phyloP scores from a whole-genome alignment of 805 yeast species.

The Suhomyces canberraensis region DNA sequence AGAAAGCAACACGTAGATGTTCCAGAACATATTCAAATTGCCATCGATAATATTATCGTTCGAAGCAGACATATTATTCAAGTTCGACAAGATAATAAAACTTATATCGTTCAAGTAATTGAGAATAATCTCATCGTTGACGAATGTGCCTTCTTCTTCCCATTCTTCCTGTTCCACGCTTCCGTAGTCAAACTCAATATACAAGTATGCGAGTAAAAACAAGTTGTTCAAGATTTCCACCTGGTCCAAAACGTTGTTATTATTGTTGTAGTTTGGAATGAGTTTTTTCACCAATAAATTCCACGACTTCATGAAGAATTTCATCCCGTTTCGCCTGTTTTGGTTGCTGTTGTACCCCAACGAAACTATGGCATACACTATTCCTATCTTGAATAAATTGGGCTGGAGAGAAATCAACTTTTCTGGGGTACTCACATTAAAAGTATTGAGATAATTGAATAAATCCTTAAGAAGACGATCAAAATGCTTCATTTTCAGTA shows the following conservation, averaged over 20 bases:
- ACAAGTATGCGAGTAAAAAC: constrained; percentile 42
- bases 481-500: constrained; percentile 15
- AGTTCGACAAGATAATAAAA: constrained; percentile 39
- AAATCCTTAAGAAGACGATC: constrained; percentile 20
- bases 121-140: constrained; percentile 46
- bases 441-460: constrained; percentile 20
- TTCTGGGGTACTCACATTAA: constrained; percentile 7
- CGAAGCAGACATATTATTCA: constrained; percentile 16
- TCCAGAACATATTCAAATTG: constrained; percentile 43
- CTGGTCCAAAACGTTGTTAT: constrained; percentile 25
- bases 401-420: constrained; percentile 7
- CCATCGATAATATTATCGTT: constrained; percentile 30
- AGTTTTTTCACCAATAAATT: constrained; percentile 31
- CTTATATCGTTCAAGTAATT: constrained; percentile 49
- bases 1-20: constrained; percentile 46
- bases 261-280: constrained; percentile 32
- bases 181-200: constrained; percentile 38
- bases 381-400: constrained; percentile 35
- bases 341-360: constrained; percentile 35
- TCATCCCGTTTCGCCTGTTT: constrained; percentile 30
- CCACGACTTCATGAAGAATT: constrained; percentile 47
- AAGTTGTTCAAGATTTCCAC: constrained; percentile 45
- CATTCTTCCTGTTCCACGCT: constrained; percentile 7
- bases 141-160: constrained; percentile 11
- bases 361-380: constrained; percentile 44